A percentile compares a stretch with the other conserved stretches of the same genome.
Conservation (phyloP, 495 filamentous ascomycete species). For the Daldinia vernicosa region DNA sequence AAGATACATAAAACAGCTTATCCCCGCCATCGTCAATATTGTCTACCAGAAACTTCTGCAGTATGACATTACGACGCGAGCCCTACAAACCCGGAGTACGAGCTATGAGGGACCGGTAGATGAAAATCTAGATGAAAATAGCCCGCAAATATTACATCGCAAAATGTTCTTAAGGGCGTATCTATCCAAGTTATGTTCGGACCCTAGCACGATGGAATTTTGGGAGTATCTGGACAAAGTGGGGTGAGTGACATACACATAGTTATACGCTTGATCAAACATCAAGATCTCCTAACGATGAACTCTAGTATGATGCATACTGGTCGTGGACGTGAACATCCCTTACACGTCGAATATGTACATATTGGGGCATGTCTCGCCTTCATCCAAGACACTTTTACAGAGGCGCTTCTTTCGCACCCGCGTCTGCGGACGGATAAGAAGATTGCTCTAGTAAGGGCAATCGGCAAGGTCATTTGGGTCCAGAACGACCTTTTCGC, state of each 20-base stretch:
- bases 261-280: not conserved
- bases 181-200: slow-evolving; percentile 72
- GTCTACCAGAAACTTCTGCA: slow-evolving; percentile 81
- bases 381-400: slow-evolving; percentile 78
- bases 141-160: slow-evolving; percentile 75
- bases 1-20: slow-evolving; percentile 78
- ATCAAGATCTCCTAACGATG: not conserved
- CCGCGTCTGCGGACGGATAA: slow-evolving; percentile 67
- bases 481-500: slow-evolving; percentile 84
- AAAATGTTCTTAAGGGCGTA: slow-evolving; percentile 81
- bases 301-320: slow-evolving; percentile 70
- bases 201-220: slow-evolving; percentile 76
- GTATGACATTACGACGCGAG: slow-evolving; percentile 77
- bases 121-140: slow-evolving; percentile 66
- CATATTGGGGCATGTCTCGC: slow-evolving; percentile 74
- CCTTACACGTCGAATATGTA: slow-evolving; percentile 78
- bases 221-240: slow-evolving; percentile 85
- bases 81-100: slow-evolving; percentile 73
- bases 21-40: slow-evolving; percentile 75
- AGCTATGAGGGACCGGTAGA: slow-evolving; percentile 69
- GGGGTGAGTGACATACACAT: slow-evolving; percentile 54
- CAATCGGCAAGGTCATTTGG: slow-evolving; percentile 68
- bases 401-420: slow-evolving; percentile 76
- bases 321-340: slow-evolving; percentile 68
- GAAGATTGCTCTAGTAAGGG: slow-evolving; percentile 74